Percentiles rank a stretch among this genome's conserved stretches.
These are phyloP conservation scores for Moesziomyces sp. DNA, from an alignment of 1,284 basidiomycete species.

Conservation along the genomic window DNA sequence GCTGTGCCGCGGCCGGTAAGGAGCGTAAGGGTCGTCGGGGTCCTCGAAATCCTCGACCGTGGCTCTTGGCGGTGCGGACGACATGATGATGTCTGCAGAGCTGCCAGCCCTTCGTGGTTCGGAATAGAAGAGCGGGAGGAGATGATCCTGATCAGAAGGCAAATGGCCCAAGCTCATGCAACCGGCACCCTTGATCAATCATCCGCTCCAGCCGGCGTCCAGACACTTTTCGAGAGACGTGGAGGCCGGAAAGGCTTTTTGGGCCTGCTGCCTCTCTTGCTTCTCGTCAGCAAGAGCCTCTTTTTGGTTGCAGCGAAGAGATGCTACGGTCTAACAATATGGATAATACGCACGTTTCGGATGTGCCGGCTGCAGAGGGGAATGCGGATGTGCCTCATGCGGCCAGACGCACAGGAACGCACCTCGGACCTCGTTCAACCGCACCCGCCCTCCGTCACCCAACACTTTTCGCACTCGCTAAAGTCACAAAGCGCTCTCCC, in stretches of 20 bases:
- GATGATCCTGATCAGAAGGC: no score
- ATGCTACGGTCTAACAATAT: neutral
- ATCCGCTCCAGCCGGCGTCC: neutral
- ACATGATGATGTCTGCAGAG: neutral
- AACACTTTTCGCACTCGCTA: neutral
- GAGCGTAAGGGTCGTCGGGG: constrained; percentile 44
- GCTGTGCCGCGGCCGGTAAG: constrained; percentile 19
- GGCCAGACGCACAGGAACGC: neutral
- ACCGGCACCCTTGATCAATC: neutral
- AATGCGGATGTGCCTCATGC: neutral
- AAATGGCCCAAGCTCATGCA: no score
- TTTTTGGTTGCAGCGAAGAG: neutral
- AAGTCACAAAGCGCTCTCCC: neutral
- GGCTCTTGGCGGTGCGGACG: constrained; percentile 9
- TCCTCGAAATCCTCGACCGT: constrained; percentile 43
- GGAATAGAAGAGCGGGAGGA: no score
- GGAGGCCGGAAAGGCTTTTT: neutral
- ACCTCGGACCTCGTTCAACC: neutral
- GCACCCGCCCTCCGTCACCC: neutral
- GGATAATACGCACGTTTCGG: neutral
- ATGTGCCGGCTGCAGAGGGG: neutral
- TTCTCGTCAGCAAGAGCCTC: neutral
- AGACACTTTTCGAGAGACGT: neutral
- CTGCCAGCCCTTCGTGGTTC: neutral
- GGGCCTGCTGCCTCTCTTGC: neutral